phyloP scores from a whole-genome alignment of 306 rosid genomes.

The Ziziphus jujuba region DNA sequence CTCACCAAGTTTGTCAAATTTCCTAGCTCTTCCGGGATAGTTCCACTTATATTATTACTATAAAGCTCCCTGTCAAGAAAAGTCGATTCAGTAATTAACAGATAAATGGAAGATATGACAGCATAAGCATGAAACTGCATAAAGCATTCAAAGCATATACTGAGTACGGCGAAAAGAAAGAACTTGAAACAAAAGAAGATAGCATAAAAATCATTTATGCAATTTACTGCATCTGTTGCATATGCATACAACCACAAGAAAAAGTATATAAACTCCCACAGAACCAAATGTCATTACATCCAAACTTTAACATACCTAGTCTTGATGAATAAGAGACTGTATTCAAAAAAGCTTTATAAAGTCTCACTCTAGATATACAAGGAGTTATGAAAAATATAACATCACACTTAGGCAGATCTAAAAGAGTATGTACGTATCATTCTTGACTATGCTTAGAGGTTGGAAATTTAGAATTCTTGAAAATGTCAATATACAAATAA shows the following conservation, averaged over 20 bases:
- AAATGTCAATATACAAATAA: no score
- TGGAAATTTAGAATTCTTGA: no score
- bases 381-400: no score
- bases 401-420: no score
- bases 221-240: neutral
- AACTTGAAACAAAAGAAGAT: neutral
- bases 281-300: neutral
- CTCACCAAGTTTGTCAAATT: conserved; percentile 76
- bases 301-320: neutral
- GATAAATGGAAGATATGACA: neutral
- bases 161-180: neutral
- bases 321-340: neutral
- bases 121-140: neutral
- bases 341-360: no score
- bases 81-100: neutral
- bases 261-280: neutral
- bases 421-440: no score
- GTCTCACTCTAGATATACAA: no score
- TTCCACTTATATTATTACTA: conserved; percentile 68
- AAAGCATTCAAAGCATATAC: neutral
- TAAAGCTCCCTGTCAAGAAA: conserved; percentile 73
- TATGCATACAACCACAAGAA: neutral
- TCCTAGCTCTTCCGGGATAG: conserved; percentile 75
- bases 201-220: neutral
- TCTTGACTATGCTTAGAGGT: no score